Evolutionary conservation across 2,329 filamentous ascomycete species (phyloP).

Genomic region (Orbilia ellipsospora): DNA sequence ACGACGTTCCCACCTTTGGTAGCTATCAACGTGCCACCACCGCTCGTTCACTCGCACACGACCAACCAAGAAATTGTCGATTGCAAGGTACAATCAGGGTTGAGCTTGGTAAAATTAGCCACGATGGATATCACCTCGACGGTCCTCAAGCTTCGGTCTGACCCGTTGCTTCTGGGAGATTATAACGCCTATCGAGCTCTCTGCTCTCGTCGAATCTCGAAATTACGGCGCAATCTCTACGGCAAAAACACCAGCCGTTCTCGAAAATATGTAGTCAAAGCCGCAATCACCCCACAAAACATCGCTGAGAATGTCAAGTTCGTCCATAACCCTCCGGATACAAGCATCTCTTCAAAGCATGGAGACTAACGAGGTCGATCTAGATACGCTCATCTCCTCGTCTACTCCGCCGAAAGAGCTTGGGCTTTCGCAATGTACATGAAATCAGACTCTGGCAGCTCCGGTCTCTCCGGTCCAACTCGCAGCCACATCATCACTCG

Average conservation of each 20-base stretch:
- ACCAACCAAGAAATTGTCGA: neutral
- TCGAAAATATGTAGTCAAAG: conserved; percentile 82
- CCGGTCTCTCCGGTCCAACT: conserved; percentile 80
- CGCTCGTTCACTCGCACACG: conserved; percentile 7
- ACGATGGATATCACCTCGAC: conserved; percentile 91
- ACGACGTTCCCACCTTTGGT: conserved; percentile 20
- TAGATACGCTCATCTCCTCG: conserved; percentile 80
- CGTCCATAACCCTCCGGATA: conserved; percentile 60
- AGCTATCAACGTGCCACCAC: conserved; percentile 19
- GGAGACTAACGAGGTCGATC: conserved; percentile 38
- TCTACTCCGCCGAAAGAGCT: conserved; percentile 87
- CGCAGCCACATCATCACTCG: conserved; percentile 90
- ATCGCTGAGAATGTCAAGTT: conserved; percentile 81
- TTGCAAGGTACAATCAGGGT: no score
- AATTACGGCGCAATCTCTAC: conserved; percentile 84
- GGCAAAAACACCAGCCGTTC: conserved; percentile 81
- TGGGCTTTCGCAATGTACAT: conserved; percentile 97
- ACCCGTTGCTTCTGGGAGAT: conserved; percentile 87
- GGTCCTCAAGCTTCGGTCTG: conserved; percentile 80
- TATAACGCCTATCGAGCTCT: conserved; percentile 85
- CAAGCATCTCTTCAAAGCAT: neutral
- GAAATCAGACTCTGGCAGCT: conserved; percentile 80
- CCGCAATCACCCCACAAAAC: conserved; percentile 77
- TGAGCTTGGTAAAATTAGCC: neutral
- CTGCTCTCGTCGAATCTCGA: conserved; percentile 82